These are phyloP conservation scores for Anethum foeniculum DNA, from an alignment of 140 eudicot genomes.

Conservation along the genomic window DNA sequence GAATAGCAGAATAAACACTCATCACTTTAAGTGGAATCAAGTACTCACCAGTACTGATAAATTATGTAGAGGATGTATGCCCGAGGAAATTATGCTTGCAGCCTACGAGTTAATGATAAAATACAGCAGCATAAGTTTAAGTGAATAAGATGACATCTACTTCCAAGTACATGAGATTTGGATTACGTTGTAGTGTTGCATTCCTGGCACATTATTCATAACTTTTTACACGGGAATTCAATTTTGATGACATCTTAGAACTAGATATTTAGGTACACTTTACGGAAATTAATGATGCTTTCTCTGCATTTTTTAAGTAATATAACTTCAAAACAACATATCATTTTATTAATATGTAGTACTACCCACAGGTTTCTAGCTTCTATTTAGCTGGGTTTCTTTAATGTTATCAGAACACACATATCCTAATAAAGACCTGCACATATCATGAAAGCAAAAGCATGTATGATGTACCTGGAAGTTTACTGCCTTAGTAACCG, in stretches of 20 bases:
- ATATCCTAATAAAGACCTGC: neutral
- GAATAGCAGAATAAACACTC: neutral
- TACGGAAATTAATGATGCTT: neutral
- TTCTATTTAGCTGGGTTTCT: neutral
- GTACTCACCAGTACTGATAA: conserved; percentile 48
- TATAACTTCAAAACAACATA: neutral
- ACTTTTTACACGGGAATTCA: neutral
- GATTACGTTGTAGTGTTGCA: neutral
- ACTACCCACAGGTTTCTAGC: neutral
- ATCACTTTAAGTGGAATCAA: neutral
- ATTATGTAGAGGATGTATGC: conserved; percentile 60
- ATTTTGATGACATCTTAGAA: neutral
- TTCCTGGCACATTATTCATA: conserved; percentile 1
- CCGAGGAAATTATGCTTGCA: conserved; percentile 60
- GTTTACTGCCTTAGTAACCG: conserved; percentile 44
- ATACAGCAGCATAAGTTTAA: neutral
- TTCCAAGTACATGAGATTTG: neutral
- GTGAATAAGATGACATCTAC: too few relatives aligned
- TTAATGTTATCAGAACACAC: neutral
- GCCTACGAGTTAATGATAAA: conserved; percentile 30
- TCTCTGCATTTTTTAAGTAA: neutral
- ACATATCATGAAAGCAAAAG: neutral
- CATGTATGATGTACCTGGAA: conserved; percentile 1
- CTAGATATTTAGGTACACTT: neutral
- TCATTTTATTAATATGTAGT: neutral